phyloP scores from a whole-genome alignment of 1,284 basidiomycete species.

The Microbotryomycetes sp. region DNA sequence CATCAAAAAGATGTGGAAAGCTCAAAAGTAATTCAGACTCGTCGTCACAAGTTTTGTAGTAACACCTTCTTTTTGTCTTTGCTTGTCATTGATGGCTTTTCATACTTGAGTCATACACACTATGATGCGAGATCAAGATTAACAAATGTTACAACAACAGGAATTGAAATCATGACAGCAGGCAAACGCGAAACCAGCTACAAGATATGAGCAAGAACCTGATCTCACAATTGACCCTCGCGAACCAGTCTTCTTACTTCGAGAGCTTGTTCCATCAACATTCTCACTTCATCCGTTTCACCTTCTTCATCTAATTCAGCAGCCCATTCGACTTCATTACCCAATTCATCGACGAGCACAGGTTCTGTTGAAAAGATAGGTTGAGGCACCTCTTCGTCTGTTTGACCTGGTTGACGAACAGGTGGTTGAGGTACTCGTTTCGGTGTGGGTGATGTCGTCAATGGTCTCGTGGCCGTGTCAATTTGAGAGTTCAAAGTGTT shows the following conservation, averaged over 20 bases:
- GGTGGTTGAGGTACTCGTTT: not conserved
- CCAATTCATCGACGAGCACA: conserved; percentile 8
- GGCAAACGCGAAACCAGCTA: too few species aligned
- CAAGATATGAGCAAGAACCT: too few species aligned
- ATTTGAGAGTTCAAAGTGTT: not conserved
- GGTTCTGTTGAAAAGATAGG: conserved; percentile 4
- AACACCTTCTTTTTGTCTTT: too few species aligned
- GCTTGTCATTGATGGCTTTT: too few species aligned
- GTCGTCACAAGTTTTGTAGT: too few species aligned
- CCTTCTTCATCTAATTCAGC: conserved; percentile 12
- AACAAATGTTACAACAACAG: not conserved
- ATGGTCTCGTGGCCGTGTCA: not conserved
- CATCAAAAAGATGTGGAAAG: conserved; percentile 59
- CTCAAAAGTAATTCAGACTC: too few species aligned
- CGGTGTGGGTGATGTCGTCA: not conserved
- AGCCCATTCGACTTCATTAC: conserved; percentile 13
- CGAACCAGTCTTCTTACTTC: conserved; percentile 9
- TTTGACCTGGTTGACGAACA: not conserved
- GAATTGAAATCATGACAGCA: not conserved
- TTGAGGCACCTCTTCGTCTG: not conserved
- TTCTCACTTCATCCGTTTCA: conserved; percentile 4
- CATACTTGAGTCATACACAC: too few species aligned
- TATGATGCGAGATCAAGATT: too few species aligned
- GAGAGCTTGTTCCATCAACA: conserved; percentile 15
- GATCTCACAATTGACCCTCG: conserved; percentile 9